Evolutionary conservation across 2,329 filamentous ascomycete genomes (phyloP), one percentile per base, ranked within the genome.

Genomic region (Huntiella abstrusa): DNA sequence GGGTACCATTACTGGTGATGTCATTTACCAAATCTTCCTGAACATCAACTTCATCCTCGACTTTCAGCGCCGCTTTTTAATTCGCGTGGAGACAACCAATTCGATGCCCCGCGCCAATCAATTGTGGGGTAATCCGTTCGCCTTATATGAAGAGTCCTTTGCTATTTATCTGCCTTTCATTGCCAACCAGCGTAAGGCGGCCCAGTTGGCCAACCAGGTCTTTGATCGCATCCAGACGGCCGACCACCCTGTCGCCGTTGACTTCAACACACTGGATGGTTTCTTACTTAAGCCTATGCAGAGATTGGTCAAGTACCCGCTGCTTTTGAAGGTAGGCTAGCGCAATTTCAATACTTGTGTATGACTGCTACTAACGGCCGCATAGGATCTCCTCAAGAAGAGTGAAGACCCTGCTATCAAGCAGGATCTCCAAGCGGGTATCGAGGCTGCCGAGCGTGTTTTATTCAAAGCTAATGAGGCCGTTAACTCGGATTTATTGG

Each of bases 251-350:
- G 91, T 95, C 57, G 84, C 91, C 4, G 79, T 83, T 51, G 85
- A 88, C 55, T 83, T 83, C 49, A 86, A 88, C 52, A 85, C 85
- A 0, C 66, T 96, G 12, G 86, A 91, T 54, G 86, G 86, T 3
- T 98, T 98, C 58, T 67, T 98, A 32, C 70, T 98, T 43, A 98
- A 98, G 59, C 91, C 91, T 1, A 95, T 98, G 70, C 91, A 98
- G 62, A 75, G 91, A 54, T 66, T 98, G 49, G 84, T 88, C 43
- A 95, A 95, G 62, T 98, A 96, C 58, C 91, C 91, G 3, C 66
- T 98, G 8, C 69, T 98, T 48, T 70, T 98, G 35, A 84, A 83
- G 66, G 83, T 87, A 65, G 53, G 64, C 57, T 42, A 33, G 33
- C 41, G 32, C 32, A 11, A 15, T 10, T 11, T 42, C 33, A 35